phyloP scores from a whole-genome alignment of 352 stramenopile genomes.

The Blastocystis sp. region DNA sequence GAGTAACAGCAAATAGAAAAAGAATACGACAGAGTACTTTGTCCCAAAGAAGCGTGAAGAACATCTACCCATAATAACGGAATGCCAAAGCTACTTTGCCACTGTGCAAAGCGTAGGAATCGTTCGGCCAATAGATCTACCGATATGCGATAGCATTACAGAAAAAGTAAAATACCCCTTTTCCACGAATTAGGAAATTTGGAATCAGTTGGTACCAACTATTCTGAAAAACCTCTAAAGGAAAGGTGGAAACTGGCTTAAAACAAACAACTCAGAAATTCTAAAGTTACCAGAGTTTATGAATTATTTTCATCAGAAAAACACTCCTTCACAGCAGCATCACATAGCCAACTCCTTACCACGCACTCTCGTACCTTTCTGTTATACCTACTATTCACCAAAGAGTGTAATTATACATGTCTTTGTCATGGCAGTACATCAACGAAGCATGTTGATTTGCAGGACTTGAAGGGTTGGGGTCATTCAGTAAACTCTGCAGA shows the following conservation, averaged over 20 bases:
- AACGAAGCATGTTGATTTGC: conserved; percentile 93
- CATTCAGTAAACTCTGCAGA: conserved; percentile 42
- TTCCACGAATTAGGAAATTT: background rate
- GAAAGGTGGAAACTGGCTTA: background rate
- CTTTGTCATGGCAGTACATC: conserved; percentile 94
- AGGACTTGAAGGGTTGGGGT: conserved; percentile 67
- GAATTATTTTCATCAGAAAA: background rate
- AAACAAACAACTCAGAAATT: background rate
- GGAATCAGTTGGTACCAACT: background rate
- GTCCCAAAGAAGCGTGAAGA: conserved; percentile 10
- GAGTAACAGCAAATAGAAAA: background rate
- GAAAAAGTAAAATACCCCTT: background rate
- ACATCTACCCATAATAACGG: background rate
- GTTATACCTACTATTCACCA: conserved; percentile 78
- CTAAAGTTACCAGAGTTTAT: background rate
- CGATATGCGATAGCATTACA: background rate
- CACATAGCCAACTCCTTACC: conserved; percentile 78
- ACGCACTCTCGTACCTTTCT: conserved; percentile 94
- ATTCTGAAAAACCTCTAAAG: background rate
- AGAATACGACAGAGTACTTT: background rate
- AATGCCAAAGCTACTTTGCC: background rate
- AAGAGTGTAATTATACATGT: conserved; percentile 69
- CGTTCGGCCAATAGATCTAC: background rate
- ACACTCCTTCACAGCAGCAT: background rate
- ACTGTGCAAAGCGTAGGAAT: background rate